Evolutionary conservation across 768 basidiomycete species (phyloP), one percentile per base, ranked within the genome.

Genomic region (Tricholomella constricta): DNA sequence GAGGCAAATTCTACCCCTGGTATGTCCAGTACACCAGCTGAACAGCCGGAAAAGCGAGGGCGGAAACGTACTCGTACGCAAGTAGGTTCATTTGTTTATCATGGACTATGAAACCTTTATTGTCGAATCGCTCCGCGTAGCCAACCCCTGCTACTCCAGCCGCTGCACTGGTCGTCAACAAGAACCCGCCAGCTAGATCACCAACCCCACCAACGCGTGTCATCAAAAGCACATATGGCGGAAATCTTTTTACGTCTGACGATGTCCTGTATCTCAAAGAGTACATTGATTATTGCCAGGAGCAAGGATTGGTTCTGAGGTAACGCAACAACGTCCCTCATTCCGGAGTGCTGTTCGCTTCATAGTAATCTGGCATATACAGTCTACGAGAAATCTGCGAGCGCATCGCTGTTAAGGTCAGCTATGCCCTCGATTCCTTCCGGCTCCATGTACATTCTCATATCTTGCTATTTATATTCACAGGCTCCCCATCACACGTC

Each of bases 401-500:
- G 67, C 77, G 89, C 55, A 84, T 94, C 61, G 91, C 91, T 11
- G 79, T 92, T 52, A 92, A 91, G 78, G 88, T 85, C 51, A 27
- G 74, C 12, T 5, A 14, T 29, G 4, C 25, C 37, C 17, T 44
- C 31, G 9, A 20, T 25, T 42, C n/a, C 6, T 22, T n/a, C 19
- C 41, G 34, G 5, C 20, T 10, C 7, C 8, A 35, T 15, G 7
- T 12, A 5, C 17, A 11, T 6, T 52, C 29, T 36, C 56, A 52
- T 23, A 36, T 55, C 37, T 49, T 15, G 14, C 52, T 32, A 46
- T 43, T 1, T 54, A 37, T 58, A 37, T 20, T 22, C 15, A 4
- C 9, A 90, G 87, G 91, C 91, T 23, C 91, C 91, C 15, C 91
- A 94, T 69, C 91, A 94, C 69, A 92, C 91, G 88, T 91, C 73